Evolutionary conservation across 2,329 filamentous ascomycete species (phyloP).

Genomic region (Penicillium sp.): DNA sequence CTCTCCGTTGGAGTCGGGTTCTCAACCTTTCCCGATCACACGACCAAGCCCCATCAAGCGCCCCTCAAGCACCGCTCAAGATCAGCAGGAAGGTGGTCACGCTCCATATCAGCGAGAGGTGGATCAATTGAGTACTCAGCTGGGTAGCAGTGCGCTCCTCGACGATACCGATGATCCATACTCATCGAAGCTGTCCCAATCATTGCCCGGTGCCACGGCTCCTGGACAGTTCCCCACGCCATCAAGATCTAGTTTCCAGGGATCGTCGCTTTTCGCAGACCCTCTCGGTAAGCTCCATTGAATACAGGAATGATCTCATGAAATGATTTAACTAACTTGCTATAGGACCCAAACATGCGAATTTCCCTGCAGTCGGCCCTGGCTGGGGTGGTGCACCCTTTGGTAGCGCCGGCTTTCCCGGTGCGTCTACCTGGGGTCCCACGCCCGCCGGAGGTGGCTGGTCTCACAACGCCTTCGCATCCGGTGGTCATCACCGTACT

Average conservation of each 20-base stretch:
- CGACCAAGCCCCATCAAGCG: conserved; percentile 85
- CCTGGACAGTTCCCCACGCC: conserved; percentile 49
- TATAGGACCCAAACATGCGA: conserved; percentile 33
- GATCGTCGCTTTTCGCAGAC: conserved; percentile 44
- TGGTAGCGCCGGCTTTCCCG: conserved; percentile 38
- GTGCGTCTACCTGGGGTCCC: conserved; percentile 38
- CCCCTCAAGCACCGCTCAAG: conserved; percentile 68
- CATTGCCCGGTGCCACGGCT: conserved; percentile 52
- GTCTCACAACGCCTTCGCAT: conserved; percentile 51
- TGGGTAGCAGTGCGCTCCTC: conserved; percentile 87
- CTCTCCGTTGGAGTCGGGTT: conserved; percentile 58
- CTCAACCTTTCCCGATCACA: conserved; percentile 69
- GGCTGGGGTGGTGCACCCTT: conserved; percentile 35
- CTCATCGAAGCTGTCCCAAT: conserved; percentile 46
- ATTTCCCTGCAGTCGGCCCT: conserved; percentile 31
- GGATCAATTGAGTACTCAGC: conserved; percentile 71
- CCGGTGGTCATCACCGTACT: conserved; percentile 48
- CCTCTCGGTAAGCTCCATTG: conserved; percentile 30
- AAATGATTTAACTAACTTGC: conserved; percentile 15
- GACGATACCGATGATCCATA: conserved; percentile 70
- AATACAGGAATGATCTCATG: background rate
- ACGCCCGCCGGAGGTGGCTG: conserved; percentile 45
- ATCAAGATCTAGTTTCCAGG: conserved; percentile 43
- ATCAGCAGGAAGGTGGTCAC: conserved; percentile 43
- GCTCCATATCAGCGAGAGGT: conserved; percentile 54